These are phyloP conservation scores for Cytospora chrysosperma DNA, from an alignment of 2,329 filamentous ascomycete species.

Conservation along the genomic window DNA sequence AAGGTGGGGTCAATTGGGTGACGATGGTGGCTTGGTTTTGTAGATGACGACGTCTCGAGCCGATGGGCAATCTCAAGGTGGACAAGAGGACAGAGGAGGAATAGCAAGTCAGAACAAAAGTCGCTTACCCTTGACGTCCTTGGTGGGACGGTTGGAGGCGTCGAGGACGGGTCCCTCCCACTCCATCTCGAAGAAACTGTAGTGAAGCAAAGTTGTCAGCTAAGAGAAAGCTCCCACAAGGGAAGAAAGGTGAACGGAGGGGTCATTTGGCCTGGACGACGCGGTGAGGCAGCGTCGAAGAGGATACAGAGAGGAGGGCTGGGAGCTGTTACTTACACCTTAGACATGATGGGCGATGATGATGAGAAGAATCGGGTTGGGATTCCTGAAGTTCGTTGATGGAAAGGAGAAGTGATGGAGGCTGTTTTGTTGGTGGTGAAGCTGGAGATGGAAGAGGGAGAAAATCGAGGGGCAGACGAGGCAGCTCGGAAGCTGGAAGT, in stretches of 20 bases:
- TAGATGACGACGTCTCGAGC: neutral
- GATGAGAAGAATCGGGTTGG: conserved; percentile 36
- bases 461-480: conserved; percentile 35
- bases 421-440: conserved; percentile 28
- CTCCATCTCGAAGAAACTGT: conserved; percentile 68
- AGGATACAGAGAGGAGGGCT: conserved; percentile 17
- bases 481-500: conserved; percentile 33
- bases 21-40: neutral
- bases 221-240: conserved; percentile 12
- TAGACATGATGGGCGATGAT: conserved; percentile 65
- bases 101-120: conserved; percentile 9
- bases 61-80: neutral
- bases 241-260: neutral
- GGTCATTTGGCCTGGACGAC: neutral
- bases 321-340: conserved; percentile 57
- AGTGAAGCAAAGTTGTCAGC: conserved; percentile 13
- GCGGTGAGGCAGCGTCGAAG: neutral
- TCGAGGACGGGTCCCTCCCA: conserved; percentile 73
- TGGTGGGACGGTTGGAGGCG: conserved; percentile 54
- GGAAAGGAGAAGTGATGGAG: conserved; percentile 39
- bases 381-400: conserved; percentile 36
- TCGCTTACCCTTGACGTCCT: conserved; percentile 58
- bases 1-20: neutral
- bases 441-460: conserved; percentile 34
- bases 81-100: neutral